phyloP scores from a whole-genome alignment of 129 eudicot species.

The Centaurea solstitialis region DNA sequence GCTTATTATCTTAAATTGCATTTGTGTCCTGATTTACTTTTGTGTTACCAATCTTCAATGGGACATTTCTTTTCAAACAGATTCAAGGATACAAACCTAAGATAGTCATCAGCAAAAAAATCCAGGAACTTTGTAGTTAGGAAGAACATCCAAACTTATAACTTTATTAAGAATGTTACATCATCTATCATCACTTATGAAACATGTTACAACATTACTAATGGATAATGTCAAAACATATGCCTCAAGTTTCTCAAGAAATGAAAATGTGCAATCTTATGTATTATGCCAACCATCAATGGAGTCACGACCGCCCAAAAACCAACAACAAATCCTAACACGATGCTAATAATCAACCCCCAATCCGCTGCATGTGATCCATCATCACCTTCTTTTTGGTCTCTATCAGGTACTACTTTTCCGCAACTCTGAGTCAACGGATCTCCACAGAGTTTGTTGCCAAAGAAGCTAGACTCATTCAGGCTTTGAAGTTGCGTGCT shows the following conservation, averaged over 20 bases:
- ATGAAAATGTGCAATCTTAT: not conserved
- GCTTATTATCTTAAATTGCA: no score
- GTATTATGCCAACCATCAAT: not conserved
- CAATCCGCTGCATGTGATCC: not conserved
- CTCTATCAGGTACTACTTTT: not conserved
- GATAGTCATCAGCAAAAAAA: no score
- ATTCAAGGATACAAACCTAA: no score
- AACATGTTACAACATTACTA: not conserved
- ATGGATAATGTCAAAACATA: not conserved
- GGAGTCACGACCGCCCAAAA: not conserved
- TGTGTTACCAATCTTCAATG: no score
- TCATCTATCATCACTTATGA: not conserved
- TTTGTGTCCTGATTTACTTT: no score
- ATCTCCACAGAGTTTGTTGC: conserved; percentile 36
- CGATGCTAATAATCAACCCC: conserved; percentile 9
- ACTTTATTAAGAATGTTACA: no score
- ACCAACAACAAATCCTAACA: not conserved
- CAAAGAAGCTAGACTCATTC: conserved; percentile 21
- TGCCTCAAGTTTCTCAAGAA: not conserved
- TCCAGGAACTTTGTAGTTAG: no score
- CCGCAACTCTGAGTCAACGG: conserved; percentile 6
- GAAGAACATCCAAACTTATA: no score
- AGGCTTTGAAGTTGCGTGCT: conserved; percentile 37
- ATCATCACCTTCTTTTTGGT: not conserved
- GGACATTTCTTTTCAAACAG: no score